These are phyloP conservation scores for Citrus sinensis DNA, from an alignment of 345 rosid species.

Conservation along the genomic window DVS_A1.0 CM039161.1:7739001-7739500, in stretches of 20 bases:
- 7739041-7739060: too few species aligned
- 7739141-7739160: too few species aligned
- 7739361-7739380: not conserved
- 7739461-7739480: not conserved
- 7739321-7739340: not conserved
- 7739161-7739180: too few species aligned
- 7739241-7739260: not conserved
- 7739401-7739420: not conserved
- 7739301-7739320: not conserved
- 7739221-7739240: not conserved
- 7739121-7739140: too few species aligned
- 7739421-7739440: not conserved
- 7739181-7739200: too few species aligned
- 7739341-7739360: too few species aligned
- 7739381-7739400: too few species aligned
- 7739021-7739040: too few species aligned
- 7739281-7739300: not conserved
- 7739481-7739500: not conserved
- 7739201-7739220: not conserved
- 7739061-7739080: too few species aligned
- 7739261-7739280: not conserved
- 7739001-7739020: too few species aligned
- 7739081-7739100: too few species aligned
- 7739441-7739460: not conserved
- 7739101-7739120: too few species aligned